A percentile compares a stretch with the other conserved stretches of the same genome.
Evolutionary conservation across 768 basidiomycete genomes (phyloP).

Genomic region (Lyophyllum shimeji): DNA sequence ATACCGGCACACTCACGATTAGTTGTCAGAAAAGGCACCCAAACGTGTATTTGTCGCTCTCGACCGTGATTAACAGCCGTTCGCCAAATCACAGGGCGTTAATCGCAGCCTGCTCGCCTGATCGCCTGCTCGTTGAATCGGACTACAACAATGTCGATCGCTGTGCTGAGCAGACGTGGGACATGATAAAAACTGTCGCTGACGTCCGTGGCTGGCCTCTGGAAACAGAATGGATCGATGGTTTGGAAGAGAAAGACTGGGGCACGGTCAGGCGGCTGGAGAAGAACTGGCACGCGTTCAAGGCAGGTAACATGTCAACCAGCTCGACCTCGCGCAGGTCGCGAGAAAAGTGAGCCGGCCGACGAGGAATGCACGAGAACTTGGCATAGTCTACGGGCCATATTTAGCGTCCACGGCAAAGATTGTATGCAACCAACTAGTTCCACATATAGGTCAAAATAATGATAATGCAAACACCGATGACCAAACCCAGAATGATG

Average conservation of each 20-base stretch:
- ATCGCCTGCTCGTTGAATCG: slow-evolving; percentile 82
- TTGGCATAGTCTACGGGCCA: background rate
- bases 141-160: slow-evolving; percentile 72
- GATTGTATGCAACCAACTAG: slow-evolving; percentile 9
- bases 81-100: slow-evolving; percentile 63
- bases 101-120: slow-evolving; percentile 58
- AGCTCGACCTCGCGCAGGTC: background rate
- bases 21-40: slow-evolving; percentile 54
- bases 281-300: slow-evolving; percentile 71
- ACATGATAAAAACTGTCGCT: slow-evolving; percentile 72
- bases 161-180: slow-evolving; percentile 67
- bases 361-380: no score
- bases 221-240: slow-evolving; percentile 58
- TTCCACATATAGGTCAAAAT: slow-evolving; percentile 50
- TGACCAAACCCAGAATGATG: slow-evolving; percentile 84
- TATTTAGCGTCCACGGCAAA: background rate
- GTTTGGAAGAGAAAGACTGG: slow-evolving; percentile 39
- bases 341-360: background rate
- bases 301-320: slow-evolving; percentile 40
- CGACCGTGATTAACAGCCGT: slow-evolving; percentile 80
- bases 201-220: slow-evolving; percentile 75
- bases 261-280: slow-evolving; percentile 69
- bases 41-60: slow-evolving; percentile 87
- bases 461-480: slow-evolving; percentile 77
- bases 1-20: slow-evolving; percentile 3